These are phyloP conservation scores for Diphasiastrum complanatum DNA, from an alignment of 83 land plant genomes.

Conservation along the genomic window DNA sequence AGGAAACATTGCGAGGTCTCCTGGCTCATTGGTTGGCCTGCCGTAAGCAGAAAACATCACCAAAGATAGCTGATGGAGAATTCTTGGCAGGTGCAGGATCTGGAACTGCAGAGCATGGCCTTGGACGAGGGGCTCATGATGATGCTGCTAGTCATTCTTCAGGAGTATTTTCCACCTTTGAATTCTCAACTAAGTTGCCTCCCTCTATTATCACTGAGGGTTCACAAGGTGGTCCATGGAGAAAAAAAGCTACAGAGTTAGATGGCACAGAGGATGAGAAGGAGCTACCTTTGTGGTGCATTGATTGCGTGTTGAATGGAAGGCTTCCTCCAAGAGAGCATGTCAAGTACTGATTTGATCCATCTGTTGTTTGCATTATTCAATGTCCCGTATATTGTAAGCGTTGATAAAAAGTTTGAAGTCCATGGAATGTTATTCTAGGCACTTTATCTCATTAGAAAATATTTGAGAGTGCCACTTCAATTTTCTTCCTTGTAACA, in stretches of 20 bases:
- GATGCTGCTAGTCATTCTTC: slow-evolving; percentile 43
- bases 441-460: no score
- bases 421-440: no score
- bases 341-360: slow-evolving; percentile 52
- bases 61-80: slow-evolving; percentile 61
- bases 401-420: neutral
- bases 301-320: slow-evolving; percentile 75
- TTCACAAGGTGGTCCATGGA: slow-evolving; percentile 93
- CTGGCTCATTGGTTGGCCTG: slow-evolving; percentile 69
- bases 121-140: slow-evolving; percentile 44
- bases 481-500: no score
- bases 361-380: neutral
- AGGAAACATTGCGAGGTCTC: slow-evolving; percentile 86
- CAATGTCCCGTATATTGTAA: neutral
- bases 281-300: slow-evolving; percentile 84
- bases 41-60: slow-evolving; percentile 46
- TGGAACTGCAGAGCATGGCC: slow-evolving; percentile 34
- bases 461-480: no score
- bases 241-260: slow-evolving; percentile 77
- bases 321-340: slow-evolving; percentile 81
- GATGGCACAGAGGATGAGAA: slow-evolving; percentile 93
- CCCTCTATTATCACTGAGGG: slow-evolving; percentile 94
- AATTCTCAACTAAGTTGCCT: slow-evolving; percentile 66
- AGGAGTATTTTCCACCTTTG: slow-evolving; percentile 59
- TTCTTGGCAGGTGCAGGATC: slow-evolving; percentile 33